Evolutionary conservation across 176 grass and related monocot genomes (phyloP).

Genomic region (Miscanthus lutarioriparius): DNA sequence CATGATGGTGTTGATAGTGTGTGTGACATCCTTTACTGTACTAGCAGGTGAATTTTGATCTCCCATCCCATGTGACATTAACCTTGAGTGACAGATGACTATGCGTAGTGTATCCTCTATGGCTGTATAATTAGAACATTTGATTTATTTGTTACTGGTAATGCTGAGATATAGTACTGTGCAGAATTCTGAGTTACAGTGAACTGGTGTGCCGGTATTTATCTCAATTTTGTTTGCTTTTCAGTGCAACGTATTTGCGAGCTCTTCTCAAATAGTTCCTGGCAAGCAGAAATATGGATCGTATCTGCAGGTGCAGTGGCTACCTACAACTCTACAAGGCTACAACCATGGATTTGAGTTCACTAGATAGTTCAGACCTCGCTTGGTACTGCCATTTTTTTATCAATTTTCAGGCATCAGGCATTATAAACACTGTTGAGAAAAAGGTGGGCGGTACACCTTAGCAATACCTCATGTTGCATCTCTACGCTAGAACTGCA

Average conservation of each 20-base stretch:
- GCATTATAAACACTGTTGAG: background rate
- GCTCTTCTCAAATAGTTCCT: background rate
- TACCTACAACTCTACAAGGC: no score
- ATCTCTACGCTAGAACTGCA: background rate
- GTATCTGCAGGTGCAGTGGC: background rate
- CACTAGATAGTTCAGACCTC: background rate
- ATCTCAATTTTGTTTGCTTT: background rate
- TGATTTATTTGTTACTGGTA: conserved; percentile 60
- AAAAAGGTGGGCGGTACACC: background rate
- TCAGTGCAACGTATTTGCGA: conserved; percentile 9
- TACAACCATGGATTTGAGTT: background rate
- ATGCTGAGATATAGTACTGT: conserved; percentile 44
- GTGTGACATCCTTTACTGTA: conserved; percentile 38
- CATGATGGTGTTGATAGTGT: conserved; percentile 46
- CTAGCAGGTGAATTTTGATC: conserved; percentile 58
- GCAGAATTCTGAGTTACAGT: conserved; percentile 37
- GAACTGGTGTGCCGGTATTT: conserved; percentile 21
- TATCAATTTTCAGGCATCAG: background rate
- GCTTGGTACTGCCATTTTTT: background rate
- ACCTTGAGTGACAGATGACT: conserved; percentile 48
- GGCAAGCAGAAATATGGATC: background rate
- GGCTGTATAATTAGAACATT: conserved; percentile 64
- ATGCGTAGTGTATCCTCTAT: conserved; percentile 44
- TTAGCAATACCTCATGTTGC: background rate
- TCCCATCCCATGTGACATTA: conserved; percentile 50